A percentile compares a stretch with the other conserved stretches of the same genome.
Evolutionary conservation across 164 flowering plant genomes (phyloP).

Genomic region (Warburgia ugandensis): DNA sequence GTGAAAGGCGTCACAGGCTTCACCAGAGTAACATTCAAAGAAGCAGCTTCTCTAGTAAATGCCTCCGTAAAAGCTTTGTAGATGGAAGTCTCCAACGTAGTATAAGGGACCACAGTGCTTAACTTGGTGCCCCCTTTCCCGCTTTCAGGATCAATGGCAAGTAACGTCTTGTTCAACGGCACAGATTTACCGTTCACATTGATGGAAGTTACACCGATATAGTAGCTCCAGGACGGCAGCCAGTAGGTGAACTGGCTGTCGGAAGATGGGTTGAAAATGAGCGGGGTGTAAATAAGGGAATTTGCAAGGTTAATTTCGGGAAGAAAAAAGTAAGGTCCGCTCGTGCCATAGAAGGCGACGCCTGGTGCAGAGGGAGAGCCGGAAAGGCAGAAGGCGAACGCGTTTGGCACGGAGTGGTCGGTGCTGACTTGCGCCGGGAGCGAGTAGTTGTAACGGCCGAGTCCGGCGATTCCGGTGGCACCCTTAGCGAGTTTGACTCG

Average conservation of each 20-base stretch:
- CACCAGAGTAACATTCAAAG: constrained; percentile 20
- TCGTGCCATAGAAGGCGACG: constrained; percentile 29
- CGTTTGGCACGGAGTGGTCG: constrained; percentile 16
- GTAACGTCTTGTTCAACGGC: constrained; percentile 14
- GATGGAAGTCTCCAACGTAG: constrained; percentile 25
- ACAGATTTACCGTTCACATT: constrained; percentile 10
- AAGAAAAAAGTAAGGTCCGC: constrained; percentile 24
- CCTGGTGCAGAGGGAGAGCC: constrained; percentile 10
- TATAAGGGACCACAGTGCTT: constrained; percentile 18
- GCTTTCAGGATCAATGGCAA: constrained; percentile 13
- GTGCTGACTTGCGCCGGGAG: constrained; percentile 24
- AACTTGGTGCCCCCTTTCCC: constrained; percentile 22
- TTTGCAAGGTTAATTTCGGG: constrained; percentile 19
- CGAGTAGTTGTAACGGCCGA: constrained; percentile 17
- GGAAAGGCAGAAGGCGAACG: constrained; percentile 30
- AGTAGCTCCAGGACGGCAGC: constrained; percentile 21
- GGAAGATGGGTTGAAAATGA: constrained; percentile 18
- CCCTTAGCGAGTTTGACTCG: constrained; percentile 4
- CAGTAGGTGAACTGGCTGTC: constrained; percentile 3
- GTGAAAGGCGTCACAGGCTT: constrained; percentile 27
- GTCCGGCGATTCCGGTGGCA: constrained; percentile 23
- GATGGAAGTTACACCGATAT: constrained; percentile 21
- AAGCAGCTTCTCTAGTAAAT: constrained; percentile 12
- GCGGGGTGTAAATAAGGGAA: constrained; percentile 26
- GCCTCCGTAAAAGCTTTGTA: constrained; percentile 27